These are phyloP conservation scores for Endotrypanum monterogeii DNA, from an alignment of 208 protist species.

Conservation along the genomic window DNA sequence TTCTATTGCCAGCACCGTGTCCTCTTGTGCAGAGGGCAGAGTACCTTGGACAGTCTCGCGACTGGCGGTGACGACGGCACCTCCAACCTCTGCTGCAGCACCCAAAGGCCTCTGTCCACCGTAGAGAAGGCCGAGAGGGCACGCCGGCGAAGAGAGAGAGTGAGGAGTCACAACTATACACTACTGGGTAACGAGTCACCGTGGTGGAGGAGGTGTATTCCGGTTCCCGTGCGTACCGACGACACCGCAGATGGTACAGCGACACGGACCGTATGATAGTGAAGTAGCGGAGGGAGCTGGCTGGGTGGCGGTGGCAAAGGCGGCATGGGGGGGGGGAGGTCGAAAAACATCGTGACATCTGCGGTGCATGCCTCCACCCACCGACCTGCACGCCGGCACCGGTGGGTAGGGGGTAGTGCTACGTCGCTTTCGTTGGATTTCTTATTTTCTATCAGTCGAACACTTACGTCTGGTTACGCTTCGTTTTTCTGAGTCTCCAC, in stretches of 20 bases:
- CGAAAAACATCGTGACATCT: too few relatives aligned
- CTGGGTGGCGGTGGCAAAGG: too few relatives aligned
- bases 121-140: conserved; percentile 18
- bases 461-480: too few relatives aligned
- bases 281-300: not conserved
- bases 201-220: conserved; percentile 44
- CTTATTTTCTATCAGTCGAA: too few relatives aligned
- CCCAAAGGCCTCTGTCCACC: not conserved
- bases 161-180: conserved; percentile 24
- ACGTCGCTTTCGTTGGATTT: too few relatives aligned
- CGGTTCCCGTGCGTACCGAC: conserved; percentile 43
- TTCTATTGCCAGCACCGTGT: conserved; percentile 45
- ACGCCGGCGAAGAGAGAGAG: conserved; percentile 15
- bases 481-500: not conserved
- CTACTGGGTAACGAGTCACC: conserved; percentile 41
- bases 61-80: not conserved
- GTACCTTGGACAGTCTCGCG: conserved; percentile 53
- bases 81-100: not conserved
- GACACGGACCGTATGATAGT: conserved; percentile 1
- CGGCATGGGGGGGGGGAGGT: too few relatives aligned
- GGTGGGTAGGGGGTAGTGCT: too few relatives aligned
- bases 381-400: too few relatives aligned
- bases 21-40: conserved; percentile 39
- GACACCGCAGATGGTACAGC: conserved; percentile 34
- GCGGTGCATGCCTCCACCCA: too few relatives aligned